These are phyloP conservation scores for Coemansia interrupta DNA, from an alignment of 192 early-diverging fungal genomes.

Conservation along the genomic window DNA sequence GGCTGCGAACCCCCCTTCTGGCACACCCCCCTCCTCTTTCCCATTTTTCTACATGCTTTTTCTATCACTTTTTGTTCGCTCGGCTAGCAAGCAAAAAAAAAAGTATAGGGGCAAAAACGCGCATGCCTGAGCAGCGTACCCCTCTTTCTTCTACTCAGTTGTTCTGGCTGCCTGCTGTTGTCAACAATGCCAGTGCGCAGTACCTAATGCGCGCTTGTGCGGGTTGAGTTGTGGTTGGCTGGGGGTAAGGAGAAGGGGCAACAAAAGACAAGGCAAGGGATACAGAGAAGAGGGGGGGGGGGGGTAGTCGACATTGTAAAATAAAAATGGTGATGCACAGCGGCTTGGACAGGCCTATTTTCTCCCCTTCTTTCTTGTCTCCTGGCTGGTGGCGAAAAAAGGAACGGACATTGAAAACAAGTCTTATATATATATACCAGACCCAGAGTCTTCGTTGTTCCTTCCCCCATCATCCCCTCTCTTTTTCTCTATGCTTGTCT, in stretches of 20 bases:
- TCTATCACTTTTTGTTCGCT: neutral
- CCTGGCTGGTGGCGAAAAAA: neutral
- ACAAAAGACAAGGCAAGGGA: neutral
- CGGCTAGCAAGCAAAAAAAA: too few relatives aligned
- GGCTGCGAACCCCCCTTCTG: neutral
- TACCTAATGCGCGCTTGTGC: too few relatives aligned
- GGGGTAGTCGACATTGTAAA: neutral
- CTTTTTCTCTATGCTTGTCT: neutral
- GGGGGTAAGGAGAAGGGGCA: too few relatives aligned
- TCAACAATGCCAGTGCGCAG: too few relatives aligned
- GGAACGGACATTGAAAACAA: constrained; percentile 7
- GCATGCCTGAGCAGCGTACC: too few relatives aligned
- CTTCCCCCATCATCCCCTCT: constrained; percentile 1
- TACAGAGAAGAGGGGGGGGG: neutral
- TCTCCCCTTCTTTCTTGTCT: neutral
- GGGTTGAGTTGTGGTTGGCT: too few relatives aligned
- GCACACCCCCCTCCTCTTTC: neutral
- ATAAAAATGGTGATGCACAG: neutral
- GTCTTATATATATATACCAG: constrained; percentile 9
- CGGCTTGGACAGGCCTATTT: neutral
- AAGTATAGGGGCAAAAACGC: too few relatives aligned
- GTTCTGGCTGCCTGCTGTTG: too few relatives aligned
- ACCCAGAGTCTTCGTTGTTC: neutral
- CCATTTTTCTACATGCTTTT: neutral
- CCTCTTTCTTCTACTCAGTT: too few relatives aligned